Evolutionary conservation across 2,329 filamentous ascomycete genomes (phyloP).

Genomic region (Elsinoe ampelina): DNA sequence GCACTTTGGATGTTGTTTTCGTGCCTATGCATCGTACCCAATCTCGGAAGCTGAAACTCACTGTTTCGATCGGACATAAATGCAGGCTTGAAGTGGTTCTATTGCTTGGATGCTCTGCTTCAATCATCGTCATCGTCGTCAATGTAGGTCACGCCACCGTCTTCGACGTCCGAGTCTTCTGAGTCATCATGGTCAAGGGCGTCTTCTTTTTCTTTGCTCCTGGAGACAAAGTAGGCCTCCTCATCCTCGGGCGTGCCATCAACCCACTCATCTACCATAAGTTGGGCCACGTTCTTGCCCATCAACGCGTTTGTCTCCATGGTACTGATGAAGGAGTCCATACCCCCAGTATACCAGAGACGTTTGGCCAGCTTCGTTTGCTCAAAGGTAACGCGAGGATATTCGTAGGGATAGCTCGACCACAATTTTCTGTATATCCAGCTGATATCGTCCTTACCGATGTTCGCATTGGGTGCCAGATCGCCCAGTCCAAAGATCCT

Average conservation of each 20-base stretch:
- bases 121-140: no score
- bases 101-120: no score
- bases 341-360: conserved; percentile 59
- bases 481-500: conserved; percentile 38
- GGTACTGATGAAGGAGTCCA: conserved; percentile 90
- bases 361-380: conserved; percentile 59
- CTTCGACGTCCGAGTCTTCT: no score
- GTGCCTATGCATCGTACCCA: no score
- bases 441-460: conserved; percentile 44
- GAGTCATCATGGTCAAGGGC: no score
- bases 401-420: conserved; percentile 74
- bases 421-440: conserved; percentile 75
- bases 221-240: no score
- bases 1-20: no score
- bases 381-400: conserved; percentile 82
- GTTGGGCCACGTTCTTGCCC: conserved; percentile 72
- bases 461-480: conserved; percentile 23
- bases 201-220: no score
- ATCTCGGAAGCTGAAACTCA: no score
- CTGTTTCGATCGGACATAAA: no score
- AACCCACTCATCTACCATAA: conserved; percentile 55
- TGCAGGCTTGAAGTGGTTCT: no score
- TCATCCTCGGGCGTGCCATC: neutral
- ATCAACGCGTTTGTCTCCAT: conserved; percentile 96
- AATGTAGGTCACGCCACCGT: no score